phyloP scores from a whole-genome alignment of 495 filamentous ascomycete species.

The Acidiella bohemica region DNA sequence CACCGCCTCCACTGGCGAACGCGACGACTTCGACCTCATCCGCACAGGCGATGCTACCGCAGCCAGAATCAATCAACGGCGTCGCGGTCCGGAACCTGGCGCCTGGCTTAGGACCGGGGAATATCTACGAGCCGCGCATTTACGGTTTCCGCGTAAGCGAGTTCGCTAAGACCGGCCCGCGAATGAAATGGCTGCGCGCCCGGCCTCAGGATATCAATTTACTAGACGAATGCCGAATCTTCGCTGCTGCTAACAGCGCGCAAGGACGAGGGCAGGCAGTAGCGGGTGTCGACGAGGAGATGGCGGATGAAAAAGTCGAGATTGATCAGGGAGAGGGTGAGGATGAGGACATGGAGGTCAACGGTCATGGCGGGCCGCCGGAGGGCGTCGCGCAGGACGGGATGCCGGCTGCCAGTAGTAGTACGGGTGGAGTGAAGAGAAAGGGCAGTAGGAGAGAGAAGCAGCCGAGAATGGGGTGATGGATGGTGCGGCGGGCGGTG shows the following conservation, averaged over 20 bases:
- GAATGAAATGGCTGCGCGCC: constrained; percentile 92
- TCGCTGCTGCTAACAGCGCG: constrained; percentile 15
- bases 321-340: constrained; percentile 14
- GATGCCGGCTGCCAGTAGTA: too few relatives aligned
- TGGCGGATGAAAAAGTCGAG: constrained; percentile 14
- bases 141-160: constrained; percentile 94
- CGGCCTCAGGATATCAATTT: constrained; percentile 66
- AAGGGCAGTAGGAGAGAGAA: constrained; percentile 2
- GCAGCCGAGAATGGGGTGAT: constrained; percentile 9
- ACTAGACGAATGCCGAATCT: constrained; percentile 62
- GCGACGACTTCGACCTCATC: neutral
- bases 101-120: constrained; percentile 68
- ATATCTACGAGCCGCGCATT: constrained; percentile 87
- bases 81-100: constrained; percentile 69
- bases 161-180: constrained; percentile 66
- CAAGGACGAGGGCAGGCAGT: too few relatives aligned
- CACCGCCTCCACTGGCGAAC: neutral
- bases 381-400: constrained; percentile 1
- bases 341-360: constrained; percentile 14
- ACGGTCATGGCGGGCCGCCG: neutral
- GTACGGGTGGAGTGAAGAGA: too few relatives aligned
- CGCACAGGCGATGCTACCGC: constrained; percentile 31
- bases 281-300: constrained; percentile 20
- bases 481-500: constrained; percentile 10
- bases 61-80: constrained; percentile 63